Base-by-base conservation (phyloP, 257 asterid genomes). In the Prunella vulgaris region DNA sequence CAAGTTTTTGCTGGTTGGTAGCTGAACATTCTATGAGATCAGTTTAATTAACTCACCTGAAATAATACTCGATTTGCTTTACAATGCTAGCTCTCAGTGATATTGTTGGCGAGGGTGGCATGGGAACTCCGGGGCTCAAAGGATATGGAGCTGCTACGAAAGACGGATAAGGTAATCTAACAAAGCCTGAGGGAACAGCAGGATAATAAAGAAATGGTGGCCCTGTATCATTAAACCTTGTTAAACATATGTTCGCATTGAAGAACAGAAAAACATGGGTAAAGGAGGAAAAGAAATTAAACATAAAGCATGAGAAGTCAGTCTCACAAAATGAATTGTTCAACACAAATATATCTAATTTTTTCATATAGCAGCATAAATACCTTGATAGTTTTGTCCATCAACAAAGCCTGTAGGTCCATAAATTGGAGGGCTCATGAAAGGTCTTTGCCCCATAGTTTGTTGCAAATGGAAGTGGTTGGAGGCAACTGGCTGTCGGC, bases 21-120 rank as follows among this genome's bases (percentile, higher is more conserved):
- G 60, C 63, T 28, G 64, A 37, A 74, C 28, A 75, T 27, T 61
- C 68, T 51, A 38, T 33, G 57, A 51, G 25, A 49, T 67, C 54
- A 51, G 32, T 72, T 65, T 44, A 48, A 28, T 75, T 1, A 42
- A 40, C 62, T 81, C 72, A 91, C 99, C 99, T 88, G 90, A 94
- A 94, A 85, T 94, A 94, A 80, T 91, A 94, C 65, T 94, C 97
- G 76, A 94, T 87, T 85, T 94, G 99, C 85, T 77, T 85, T 21
- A 85, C 44, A 72, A 94, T 80, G 74, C 73, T 74, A 33, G 83
- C 82, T 78, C 73, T 86, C 84, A 89, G 72, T 40, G 84, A 77
- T 58, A 63, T 18, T 35, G 71, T 35, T 28, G 90, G 92, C 4
- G 90, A 76, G 73, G 93, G 84, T 46, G 76, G 75, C 73, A 73